Percentiles rank a stretch among this genome's conserved stretches.
Conservation (phyloP, 2,329 filamentous ascomycete genomes). For the Penicillium griseofulvum region DNA sequence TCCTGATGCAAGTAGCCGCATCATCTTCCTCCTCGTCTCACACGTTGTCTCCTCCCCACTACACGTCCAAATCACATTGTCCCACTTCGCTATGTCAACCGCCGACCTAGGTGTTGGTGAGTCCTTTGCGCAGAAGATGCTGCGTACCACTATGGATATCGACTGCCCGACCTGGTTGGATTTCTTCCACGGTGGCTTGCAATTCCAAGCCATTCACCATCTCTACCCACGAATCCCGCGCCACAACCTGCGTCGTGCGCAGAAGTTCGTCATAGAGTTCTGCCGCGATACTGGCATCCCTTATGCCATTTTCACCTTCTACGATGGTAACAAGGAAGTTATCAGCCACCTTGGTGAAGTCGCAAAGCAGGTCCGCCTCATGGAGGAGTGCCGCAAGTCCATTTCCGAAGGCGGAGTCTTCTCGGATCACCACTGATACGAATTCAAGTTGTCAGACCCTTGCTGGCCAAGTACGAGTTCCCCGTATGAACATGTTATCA, state of each 20-base stretch:
- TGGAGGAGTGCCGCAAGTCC: constrained; percentile 68
- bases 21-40: constrained; percentile 74
- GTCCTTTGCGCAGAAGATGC: constrained; percentile 85
- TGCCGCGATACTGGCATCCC: constrained; percentile 79
- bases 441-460: constrained; percentile 1
- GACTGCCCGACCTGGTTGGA: constrained; percentile 86
- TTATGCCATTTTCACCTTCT: constrained; percentile 82
- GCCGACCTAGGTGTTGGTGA: constrained; percentile 78
- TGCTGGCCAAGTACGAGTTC: constrained; percentile 11
- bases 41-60: constrained; percentile 78
- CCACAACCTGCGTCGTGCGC: constrained; percentile 74
- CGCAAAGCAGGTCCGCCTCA: constrained; percentile 71
- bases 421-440: constrained; percentile 28
- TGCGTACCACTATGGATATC: constrained; percentile 91
- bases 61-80: constrained; percentile 86
- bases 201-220: constrained; percentile 88
- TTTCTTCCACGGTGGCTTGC: constrained; percentile 82
- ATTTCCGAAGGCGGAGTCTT: constrained; percentile 33
- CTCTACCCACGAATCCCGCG: constrained; percentile 79
- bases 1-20: constrained; percentile 65
- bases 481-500: constrained; percentile 1
- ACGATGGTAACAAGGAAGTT: constrained; percentile 78
- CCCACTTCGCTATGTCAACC: constrained; percentile 92
- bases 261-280: constrained; percentile 75
- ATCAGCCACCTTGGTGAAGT: constrained; percentile 75